phyloP scores from a whole-genome alignment of 192 early-diverging fungal species.

The Backusella tarrabulga region DNA sequence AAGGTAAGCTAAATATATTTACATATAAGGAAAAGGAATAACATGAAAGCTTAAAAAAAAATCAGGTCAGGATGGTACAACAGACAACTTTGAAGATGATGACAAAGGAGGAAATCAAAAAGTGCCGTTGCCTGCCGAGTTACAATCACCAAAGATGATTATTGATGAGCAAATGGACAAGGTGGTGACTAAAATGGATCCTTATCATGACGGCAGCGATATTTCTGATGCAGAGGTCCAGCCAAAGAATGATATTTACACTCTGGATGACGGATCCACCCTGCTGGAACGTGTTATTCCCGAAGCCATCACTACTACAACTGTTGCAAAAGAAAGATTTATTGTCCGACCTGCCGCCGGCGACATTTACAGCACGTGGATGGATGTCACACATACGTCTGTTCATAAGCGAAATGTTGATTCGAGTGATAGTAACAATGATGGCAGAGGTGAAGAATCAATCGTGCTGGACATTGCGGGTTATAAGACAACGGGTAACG shows the following conservation, averaged over 20 bases:
- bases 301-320: conserved; percentile 30
- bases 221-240: background rate
- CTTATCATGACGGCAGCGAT: background rate
- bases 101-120: conserved; percentile 29
- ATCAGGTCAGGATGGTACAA: background rate
- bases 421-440: background rate
- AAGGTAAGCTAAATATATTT: background rate
- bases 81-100: conserved; percentile 23
- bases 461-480: conserved; percentile 53
- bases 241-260: conserved; percentile 23
- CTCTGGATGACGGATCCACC: conserved; percentile 36
- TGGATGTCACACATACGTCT: conserved; percentile 33
- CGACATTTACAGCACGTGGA: conserved; percentile 20
- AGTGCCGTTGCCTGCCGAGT: conserved; percentile 22
- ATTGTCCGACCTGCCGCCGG: conserved; percentile 36
- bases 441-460: conserved; percentile 35
- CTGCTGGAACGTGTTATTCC: conserved; percentile 30
- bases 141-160: conserved; percentile 37
- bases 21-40: background rate
- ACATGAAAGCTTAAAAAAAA: background rate
- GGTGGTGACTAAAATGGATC: conserved; percentile 31
- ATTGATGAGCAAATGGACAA: conserved; percentile 40
- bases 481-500: conserved; percentile 36
- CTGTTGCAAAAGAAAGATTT: conserved; percentile 36
- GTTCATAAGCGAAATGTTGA: background rate